phyloP scores from a whole-genome alignment of 345 rosid genomes.

The Salix caprea region DNA sequence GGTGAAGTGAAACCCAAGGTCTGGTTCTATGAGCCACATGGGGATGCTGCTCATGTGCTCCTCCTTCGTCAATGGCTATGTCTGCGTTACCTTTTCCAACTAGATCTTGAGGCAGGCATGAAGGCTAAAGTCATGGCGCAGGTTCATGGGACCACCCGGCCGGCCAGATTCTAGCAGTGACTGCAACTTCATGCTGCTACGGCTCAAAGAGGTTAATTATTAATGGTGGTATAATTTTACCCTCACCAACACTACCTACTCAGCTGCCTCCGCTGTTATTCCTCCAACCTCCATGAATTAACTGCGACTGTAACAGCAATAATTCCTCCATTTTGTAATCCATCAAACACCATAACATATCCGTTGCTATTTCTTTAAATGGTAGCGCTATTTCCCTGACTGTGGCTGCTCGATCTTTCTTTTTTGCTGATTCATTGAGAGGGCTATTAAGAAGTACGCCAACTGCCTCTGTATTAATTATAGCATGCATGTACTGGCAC shows the following conservation, averaged over 20 bases:
- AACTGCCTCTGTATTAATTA: too few relatives aligned
- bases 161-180: neutral
- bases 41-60: neutral
- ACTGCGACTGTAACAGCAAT: neutral
- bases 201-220: neutral
- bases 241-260: neutral
- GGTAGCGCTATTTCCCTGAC: too few relatives aligned
- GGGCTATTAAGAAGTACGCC: too few relatives aligned
- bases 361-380: too few relatives aligned
- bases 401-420: neutral
- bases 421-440: too few relatives aligned
- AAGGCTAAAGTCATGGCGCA: neutral
- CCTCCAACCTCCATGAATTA: neutral
- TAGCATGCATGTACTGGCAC: too few relatives aligned
- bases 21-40: conserved; percentile 22
- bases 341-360: neutral
- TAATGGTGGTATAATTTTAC: neutral
- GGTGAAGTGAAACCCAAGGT: conserved; percentile 14
- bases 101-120: neutral
- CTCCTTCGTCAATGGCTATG: neutral
- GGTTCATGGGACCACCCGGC: neutral
- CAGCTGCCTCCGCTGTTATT: neutral
- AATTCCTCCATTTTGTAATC: neutral
- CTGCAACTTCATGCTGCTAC: neutral
- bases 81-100: neutral